These are phyloP conservation scores for Plasmodium gonderi DNA, from an alignment of 169 alveolate species.

Conservation along the genomic window DNA sequence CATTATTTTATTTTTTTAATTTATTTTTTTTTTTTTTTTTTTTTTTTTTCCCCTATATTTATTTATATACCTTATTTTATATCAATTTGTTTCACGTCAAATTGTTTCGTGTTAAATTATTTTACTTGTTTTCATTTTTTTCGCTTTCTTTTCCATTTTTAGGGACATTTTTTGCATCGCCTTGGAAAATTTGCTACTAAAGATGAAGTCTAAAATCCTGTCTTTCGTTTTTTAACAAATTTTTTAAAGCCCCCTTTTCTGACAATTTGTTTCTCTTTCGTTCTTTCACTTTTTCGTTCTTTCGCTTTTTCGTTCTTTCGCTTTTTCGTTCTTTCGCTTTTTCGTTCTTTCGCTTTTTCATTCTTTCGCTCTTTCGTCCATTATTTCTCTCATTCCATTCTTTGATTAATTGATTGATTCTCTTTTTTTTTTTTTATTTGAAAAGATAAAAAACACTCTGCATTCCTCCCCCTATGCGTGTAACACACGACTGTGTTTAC, in stretches of 20 bases:
- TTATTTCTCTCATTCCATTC: too few species aligned
- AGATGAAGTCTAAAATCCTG: slow-evolving; percentile 42
- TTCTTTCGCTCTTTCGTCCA: too few species aligned
- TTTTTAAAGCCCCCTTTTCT: neutral
- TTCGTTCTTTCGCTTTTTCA: neutral
- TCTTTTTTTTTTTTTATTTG: too few species aligned
- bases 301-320: neutral
- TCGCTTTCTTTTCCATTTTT: neutral
- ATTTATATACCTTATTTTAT: too few species aligned
- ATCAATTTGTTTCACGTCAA: too few species aligned
- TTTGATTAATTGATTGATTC: too few species aligned
- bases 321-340: neutral
- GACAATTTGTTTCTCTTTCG: neutral
- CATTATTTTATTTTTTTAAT: neutral
- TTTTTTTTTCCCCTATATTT: neutral
- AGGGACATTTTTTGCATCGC: slow-evolving; percentile 53
- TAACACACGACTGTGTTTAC: too few species aligned
- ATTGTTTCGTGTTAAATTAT: too few species aligned
- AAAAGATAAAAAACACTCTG: too few species aligned
- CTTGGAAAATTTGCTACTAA: slow-evolving; percentile 37
- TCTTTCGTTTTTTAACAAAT: neutral
- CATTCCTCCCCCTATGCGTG: too few species aligned
- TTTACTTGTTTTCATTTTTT: neutral
- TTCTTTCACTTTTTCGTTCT: neutral
- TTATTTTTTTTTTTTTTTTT: neutral